Percentiles rank a stretch among this genome's conserved stretches.
phyloP scores from a whole-genome alignment of 768 basidiomycete species.

The Panaeolus papilionaceus region DNA sequence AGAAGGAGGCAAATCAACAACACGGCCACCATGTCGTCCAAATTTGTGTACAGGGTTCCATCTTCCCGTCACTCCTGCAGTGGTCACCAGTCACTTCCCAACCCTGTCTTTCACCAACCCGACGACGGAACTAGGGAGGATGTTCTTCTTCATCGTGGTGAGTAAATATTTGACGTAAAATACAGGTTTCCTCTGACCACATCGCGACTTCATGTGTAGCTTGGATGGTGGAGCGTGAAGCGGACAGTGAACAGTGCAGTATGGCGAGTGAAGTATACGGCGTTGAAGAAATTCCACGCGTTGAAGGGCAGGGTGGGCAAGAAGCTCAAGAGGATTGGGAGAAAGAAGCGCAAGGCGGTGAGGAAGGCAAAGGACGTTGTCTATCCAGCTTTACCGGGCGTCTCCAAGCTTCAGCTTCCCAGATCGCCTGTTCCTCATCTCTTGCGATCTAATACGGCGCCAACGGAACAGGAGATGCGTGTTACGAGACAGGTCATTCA shows the following conservation, averaged over 20 bases:
- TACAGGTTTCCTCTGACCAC: not conserved
- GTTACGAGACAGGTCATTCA: conserved; percentile 25
- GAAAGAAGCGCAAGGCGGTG: not conserved
- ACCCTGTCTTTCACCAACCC: conserved; percentile 7
- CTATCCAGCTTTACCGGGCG: conserved; percentile 26
- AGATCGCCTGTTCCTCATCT: conserved; percentile 29
- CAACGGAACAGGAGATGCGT: conserved; percentile 23
- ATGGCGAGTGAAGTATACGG: not conserved
- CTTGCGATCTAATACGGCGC: conserved; percentile 26
- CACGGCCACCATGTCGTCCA: conserved; percentile 8
- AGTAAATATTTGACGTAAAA: not conserved
- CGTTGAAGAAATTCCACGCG: not conserved
- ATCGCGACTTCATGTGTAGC: not conserved
- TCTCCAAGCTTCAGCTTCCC: conserved; percentile 27
- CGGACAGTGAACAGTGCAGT: not conserved
- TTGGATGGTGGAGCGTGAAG: conserved; percentile 5
- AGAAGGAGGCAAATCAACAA: conserved; percentile 8
- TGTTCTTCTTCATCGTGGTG: conserved; percentile 4
- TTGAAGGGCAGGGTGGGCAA: not conserved
- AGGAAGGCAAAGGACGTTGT: conserved; percentile 16
- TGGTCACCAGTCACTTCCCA: not conserved
- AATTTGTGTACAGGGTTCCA: not conserved
- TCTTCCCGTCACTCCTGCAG: not conserved
- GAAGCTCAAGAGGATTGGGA: not conserved
- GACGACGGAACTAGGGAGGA: not conserved